Percentiles rank a stretch among this genome's conserved stretches.
Evolutionary conservation across 192 early-diverging fungal genomes (phyloP).

Genomic region (Coemansia sp.): DNA sequence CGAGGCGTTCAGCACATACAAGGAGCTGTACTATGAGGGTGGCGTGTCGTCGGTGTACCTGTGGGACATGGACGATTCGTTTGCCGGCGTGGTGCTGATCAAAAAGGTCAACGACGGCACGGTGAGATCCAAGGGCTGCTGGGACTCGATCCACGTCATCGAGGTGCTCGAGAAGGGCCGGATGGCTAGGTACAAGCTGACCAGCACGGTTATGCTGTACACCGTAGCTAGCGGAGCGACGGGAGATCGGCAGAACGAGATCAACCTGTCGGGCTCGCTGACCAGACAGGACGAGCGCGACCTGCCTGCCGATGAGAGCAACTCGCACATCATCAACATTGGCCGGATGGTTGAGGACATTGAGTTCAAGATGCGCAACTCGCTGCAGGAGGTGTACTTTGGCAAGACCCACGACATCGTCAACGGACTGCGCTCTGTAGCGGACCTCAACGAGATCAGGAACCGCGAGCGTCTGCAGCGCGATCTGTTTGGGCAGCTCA

Average conservation of each 20-base stretch:
- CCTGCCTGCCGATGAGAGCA: conserved; percentile 64
- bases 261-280: conserved; percentile 90
- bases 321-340: conserved; percentile 87
- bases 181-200: conserved; percentile 91
- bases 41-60: conserved; percentile 97
- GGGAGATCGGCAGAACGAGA: conserved; percentile 52
- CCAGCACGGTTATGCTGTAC: conserved; percentile 94
- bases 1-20: conserved; percentile 94
- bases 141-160: conserved; percentile 99
- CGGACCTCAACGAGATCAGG: conserved; percentile 69
- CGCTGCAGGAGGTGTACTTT: conserved; percentile 94
- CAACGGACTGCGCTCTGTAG: conserved; percentile 81
- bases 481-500: conserved; percentile 73
- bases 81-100: conserved; percentile 92
- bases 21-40: conserved; percentile 87
- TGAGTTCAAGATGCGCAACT: conserved; percentile 96
- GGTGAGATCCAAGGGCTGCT: conserved; percentile 79
- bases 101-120: conserved; percentile 85
- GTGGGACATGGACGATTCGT: conserved; percentile 84
- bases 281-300: conserved; percentile 91
- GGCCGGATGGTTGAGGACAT: conserved; percentile 97
- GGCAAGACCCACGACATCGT: conserved; percentile 97
- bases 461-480: conserved; percentile 76
- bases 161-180: conserved; percentile 84
- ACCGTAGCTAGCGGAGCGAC: conserved; percentile 64